A percentile compares a stretch with the other conserved stretches of the same genome.
These are phyloP conservation scores for Sarocladium brachiariae DNA, from an alignment of 2,329 filamentous ascomycete species.

Conservation along the genomic window DNA sequence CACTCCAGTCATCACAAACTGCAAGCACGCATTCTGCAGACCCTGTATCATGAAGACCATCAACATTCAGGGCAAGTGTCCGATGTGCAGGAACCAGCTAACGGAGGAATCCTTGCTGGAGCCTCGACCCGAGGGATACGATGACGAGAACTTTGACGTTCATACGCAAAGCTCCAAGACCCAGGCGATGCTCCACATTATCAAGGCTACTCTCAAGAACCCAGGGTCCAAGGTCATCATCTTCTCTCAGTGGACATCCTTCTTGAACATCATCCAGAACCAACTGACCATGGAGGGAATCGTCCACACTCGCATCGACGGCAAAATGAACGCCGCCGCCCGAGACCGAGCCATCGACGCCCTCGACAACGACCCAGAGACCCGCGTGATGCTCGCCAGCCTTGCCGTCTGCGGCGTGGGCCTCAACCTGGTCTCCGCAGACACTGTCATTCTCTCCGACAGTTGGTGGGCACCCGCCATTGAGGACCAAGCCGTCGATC, in stretches of 20 bases:
- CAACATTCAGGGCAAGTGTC: slow-evolving; percentile 70
- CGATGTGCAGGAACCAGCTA: slow-evolving; percentile 71
- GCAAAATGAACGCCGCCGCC: slow-evolving; percentile 62
- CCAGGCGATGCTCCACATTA: slow-evolving; percentile 67
- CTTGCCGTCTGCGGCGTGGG: slow-evolving; percentile 79
- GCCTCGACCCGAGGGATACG: slow-evolving; percentile 48
- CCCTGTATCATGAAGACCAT: slow-evolving; percentile 70
- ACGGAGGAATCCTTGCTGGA: slow-evolving; percentile 54
- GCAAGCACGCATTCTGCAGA: slow-evolving; percentile 73
- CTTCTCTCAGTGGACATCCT: slow-evolving; percentile 73
- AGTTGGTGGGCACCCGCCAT: slow-evolving; percentile 90
- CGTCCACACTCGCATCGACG: slow-evolving; percentile 68
- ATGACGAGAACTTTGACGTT: slow-evolving; percentile 47
- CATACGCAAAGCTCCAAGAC: slow-evolving; percentile 74
- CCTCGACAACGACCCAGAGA: slow-evolving; percentile 60
- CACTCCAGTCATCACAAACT: slow-evolving; percentile 74
- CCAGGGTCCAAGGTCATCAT: slow-evolving; percentile 61
- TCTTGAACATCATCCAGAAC: slow-evolving; percentile 63
- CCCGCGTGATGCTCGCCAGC: slow-evolving; percentile 73
- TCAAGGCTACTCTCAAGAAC: slow-evolving; percentile 61
- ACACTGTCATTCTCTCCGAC: slow-evolving; percentile 77
- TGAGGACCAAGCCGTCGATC: slow-evolving; percentile 84
- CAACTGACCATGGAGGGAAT: slow-evolving; percentile 56
- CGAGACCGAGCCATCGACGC: slow-evolving; percentile 67
- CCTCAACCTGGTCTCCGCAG: slow-evolving; percentile 77